A percentile compares a stretch with the other conserved stretches of the same genome.
Evolutionary conservation across 2,329 filamentous ascomycete species (phyloP).

Genomic region (Xylaria sp.): DNA sequence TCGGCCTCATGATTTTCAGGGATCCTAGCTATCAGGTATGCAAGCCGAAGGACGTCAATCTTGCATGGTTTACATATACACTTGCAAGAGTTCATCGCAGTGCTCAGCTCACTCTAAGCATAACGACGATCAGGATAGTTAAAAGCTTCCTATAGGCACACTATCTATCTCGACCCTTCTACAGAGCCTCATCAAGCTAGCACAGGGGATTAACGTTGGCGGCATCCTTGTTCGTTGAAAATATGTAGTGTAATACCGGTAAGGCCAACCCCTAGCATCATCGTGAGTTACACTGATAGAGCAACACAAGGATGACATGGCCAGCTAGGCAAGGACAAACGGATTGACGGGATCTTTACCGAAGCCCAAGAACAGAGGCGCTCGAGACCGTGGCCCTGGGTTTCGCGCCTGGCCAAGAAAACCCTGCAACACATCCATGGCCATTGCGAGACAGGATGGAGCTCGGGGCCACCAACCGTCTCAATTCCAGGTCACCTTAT

Average conservation of each 20-base stretch:
- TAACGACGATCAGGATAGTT: not conserved
- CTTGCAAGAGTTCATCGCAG: not conserved
- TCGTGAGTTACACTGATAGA: not conserved
- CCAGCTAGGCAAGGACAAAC: constrained; percentile 19
- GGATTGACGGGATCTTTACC: constrained; percentile 28
- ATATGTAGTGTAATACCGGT: not conserved
- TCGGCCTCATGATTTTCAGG: not conserved
- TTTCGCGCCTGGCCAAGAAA: constrained; percentile 12
- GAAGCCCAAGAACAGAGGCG: constrained; percentile 5
- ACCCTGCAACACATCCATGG: constrained; percentile 36
- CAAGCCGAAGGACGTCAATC: not conserved
- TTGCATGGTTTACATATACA: not conserved
- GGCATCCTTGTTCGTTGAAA: constrained; percentile 8
- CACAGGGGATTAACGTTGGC: not conserved
- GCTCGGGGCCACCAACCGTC: constrained; percentile 2
- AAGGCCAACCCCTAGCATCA: not conserved
- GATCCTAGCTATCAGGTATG: not conserved
- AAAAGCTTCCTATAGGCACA: not conserved
- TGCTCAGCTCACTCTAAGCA: not conserved
- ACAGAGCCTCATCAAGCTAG: constrained; percentile 20
- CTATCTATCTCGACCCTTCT: not conserved
- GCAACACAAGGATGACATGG: constrained; percentile 16
- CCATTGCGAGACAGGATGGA: constrained; percentile 26
- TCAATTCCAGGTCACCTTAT: constrained; percentile 9
- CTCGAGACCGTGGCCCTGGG: constrained; percentile 13